Percentiles rank a stretch among this genome's conserved stretches.
Evolutionary conservation across 1,284 basidiomycete genomes (phyloP).

Genomic region (Cryptococcus jaspeensis): DNA sequence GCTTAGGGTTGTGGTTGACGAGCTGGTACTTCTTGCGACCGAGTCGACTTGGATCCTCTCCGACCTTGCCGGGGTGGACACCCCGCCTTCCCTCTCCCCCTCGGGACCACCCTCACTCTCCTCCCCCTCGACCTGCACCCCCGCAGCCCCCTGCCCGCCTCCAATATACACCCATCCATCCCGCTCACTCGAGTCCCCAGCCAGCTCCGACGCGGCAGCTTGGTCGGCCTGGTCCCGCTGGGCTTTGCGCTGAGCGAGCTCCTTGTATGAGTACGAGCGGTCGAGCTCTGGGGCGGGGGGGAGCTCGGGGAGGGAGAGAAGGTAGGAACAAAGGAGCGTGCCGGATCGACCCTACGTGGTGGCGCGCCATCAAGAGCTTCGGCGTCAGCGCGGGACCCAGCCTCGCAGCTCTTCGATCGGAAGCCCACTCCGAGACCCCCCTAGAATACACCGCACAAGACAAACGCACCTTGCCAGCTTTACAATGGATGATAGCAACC

Average conservation of each 20-base stretch:
- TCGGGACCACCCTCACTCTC: not conserved
- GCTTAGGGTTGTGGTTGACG: conserved; percentile 33
- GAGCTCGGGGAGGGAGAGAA: conserved; percentile 61
- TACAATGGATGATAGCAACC: conserved; percentile 83
- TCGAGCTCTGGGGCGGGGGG: conserved; percentile 57
- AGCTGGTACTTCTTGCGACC: conserved; percentile 14
- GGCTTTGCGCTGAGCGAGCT: conserved; percentile 52
- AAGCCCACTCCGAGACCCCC: no score
- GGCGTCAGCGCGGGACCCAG: no score
- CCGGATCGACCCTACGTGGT: conserved; percentile 68
- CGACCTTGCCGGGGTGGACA: conserved; percentile 16
- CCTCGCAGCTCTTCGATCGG: no score
- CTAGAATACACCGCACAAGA: no score
- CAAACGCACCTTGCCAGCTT: conserved; percentile 60
- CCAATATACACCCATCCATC: conserved; percentile 33
- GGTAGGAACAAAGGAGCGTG: conserved; percentile 74
- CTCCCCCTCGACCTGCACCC: conserved; percentile 10
- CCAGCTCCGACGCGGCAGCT: conserved; percentile 4
- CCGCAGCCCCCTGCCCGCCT: conserved; percentile 36
- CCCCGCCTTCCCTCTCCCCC: not conserved
- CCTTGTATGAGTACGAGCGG: conserved; percentile 56
- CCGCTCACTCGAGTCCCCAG: not conserved
- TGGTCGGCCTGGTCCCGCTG: conserved; percentile 6
- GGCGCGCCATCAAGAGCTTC: no score
- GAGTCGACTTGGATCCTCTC: conserved; percentile 12